Conservation (phyloP, 225 moss, liverwort and hornwort genomes). For the Bryoerythrophyllum caledonicum region DNA sequence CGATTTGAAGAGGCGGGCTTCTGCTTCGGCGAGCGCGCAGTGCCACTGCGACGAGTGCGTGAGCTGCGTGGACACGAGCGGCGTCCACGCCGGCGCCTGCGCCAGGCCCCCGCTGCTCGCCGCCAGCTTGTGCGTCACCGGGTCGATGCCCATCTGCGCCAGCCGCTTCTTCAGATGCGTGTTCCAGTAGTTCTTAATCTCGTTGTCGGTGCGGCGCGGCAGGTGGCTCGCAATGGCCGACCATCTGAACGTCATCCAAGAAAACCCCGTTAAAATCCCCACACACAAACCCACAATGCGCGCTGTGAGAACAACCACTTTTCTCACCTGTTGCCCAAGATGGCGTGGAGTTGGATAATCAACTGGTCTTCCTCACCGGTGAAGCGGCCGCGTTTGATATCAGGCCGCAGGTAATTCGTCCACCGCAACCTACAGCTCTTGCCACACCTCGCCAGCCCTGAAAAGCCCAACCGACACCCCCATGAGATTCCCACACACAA, state of each 20-base stretch:
- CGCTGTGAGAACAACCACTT: neutral
- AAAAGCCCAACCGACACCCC: neutral
- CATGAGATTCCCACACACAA: neutral
- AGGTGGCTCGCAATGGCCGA: conserved; percentile 84
- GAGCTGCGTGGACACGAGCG: conserved; percentile 62
- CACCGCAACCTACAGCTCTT: conserved; percentile 63
- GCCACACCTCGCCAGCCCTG: conserved; percentile 52
- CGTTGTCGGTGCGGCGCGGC: conserved; percentile 87
- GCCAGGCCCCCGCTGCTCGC: conserved; percentile 40
- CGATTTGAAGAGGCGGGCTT: conserved; percentile 48
- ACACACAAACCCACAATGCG: neutral
- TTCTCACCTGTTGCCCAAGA: conserved; percentile 42
- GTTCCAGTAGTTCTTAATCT: conserved; percentile 99
- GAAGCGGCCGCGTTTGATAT: conserved; percentile 54
- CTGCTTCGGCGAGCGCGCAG: conserved; percentile 68
- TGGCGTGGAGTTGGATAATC: conserved; percentile 53
- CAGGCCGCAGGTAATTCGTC: conserved; percentile 56
- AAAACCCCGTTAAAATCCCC: neutral
- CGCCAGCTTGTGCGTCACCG: conserved; percentile 49
- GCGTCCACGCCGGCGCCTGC: conserved; percentile 31
- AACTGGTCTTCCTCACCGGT: conserved; percentile 37
- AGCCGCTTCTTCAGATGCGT: conserved; percentile 88
- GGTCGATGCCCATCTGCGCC: conserved; percentile 72
- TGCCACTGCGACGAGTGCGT: conserved; percentile 85
- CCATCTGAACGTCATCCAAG: conserved; percentile 46